These are phyloP conservation scores for Penicillium maclennaniae DNA, from an alignment of 495 filamentous ascomycete genomes.

Conservation along the genomic window DNA sequence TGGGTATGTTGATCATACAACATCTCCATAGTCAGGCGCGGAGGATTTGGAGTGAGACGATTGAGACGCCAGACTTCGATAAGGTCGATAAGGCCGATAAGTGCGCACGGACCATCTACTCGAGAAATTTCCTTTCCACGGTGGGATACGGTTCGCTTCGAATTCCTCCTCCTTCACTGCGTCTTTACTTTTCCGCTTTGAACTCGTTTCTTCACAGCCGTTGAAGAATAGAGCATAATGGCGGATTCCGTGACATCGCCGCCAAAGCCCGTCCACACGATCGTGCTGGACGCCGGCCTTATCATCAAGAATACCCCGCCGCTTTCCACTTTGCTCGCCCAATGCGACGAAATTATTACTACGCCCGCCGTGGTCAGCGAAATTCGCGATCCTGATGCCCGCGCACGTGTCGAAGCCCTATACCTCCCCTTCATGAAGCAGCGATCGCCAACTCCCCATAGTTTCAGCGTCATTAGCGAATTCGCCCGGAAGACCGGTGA, in stretches of 20 bases:
- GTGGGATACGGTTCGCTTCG: background rate
- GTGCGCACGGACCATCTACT: constrained; percentile 26
- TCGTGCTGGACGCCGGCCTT: constrained; percentile 87
- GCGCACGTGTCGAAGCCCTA: constrained; percentile 73
- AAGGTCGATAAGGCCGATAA: constrained; percentile 27
- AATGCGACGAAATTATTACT: constrained; percentile 75
- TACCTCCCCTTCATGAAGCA: constrained; percentile 80
- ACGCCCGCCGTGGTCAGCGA: constrained; percentile 84
- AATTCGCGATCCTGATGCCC: constrained; percentile 80
- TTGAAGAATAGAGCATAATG: constrained; percentile 26
- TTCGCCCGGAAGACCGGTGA: constrained; percentile 92
- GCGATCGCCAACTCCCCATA: constrained; percentile 66
- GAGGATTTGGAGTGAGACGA: background rate
- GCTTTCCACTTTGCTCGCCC: constrained; percentile 69
- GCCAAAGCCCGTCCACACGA: constrained; percentile 71
- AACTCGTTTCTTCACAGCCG: background rate
- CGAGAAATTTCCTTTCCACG: constrained; percentile 28
- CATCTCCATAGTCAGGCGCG: background rate
- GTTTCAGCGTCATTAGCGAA: constrained; percentile 71
- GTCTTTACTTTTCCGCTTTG: background rate
- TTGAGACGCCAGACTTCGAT: constrained; percentile 5
- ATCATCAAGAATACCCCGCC: constrained; percentile 85
- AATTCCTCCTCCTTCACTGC: constrained; percentile 7
- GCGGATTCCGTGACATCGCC: constrained; percentile 29
- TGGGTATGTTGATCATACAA: too few species aligned